phyloP scores from a whole-genome alignment of 1,139 yeast genomes.

The Magnusiomyces suaveolens region DNA sequence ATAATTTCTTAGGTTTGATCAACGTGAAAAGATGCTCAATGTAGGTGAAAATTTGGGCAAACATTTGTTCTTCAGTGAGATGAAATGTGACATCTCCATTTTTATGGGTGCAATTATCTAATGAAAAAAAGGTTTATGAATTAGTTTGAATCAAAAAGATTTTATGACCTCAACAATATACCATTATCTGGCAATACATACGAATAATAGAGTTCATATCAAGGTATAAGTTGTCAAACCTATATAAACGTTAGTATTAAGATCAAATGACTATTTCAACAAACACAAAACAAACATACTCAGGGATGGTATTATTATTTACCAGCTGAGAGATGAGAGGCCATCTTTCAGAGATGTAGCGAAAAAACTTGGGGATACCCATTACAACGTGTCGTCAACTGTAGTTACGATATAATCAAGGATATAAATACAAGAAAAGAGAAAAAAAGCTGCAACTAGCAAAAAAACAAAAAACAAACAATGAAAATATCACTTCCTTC shows the following conservation, averaged over 20 bases:
- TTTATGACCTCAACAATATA: no score
- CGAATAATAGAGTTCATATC: slow-evolving; percentile 96
- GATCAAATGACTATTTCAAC: neutral
- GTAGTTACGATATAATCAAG: no score
- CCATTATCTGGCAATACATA: slow-evolving; percentile 11
- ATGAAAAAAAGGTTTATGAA: neutral
- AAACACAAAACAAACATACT: slow-evolving; percentile 31
- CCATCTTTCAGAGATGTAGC: slow-evolving; percentile 98
- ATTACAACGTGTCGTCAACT: slow-evolving; percentile 6
- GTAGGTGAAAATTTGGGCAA: slow-evolving; percentile 83
- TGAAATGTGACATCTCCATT: slow-evolving; percentile 37
- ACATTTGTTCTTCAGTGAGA: slow-evolving; percentile 84
- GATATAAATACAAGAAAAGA: neutral
- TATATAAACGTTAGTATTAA: slow-evolving; percentile 8
- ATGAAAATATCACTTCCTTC: no score
- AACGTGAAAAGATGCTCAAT: slow-evolving; percentile 87
- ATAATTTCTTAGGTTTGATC: slow-evolving; percentile 75
- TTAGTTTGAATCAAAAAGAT: neutral
- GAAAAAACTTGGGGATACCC: slow-evolving; percentile 94
- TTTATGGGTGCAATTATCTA: slow-evolving; percentile 57
- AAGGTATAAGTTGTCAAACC: slow-evolving; percentile 81
- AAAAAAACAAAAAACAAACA: no score
- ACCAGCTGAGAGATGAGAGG: slow-evolving; percentile 86
- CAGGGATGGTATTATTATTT: slow-evolving; percentile 79
- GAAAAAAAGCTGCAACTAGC: neutral